phyloP scores from a whole-genome alignment of 2,329 filamentous ascomycete genomes.

The Anthostomella pinea region DNA sequence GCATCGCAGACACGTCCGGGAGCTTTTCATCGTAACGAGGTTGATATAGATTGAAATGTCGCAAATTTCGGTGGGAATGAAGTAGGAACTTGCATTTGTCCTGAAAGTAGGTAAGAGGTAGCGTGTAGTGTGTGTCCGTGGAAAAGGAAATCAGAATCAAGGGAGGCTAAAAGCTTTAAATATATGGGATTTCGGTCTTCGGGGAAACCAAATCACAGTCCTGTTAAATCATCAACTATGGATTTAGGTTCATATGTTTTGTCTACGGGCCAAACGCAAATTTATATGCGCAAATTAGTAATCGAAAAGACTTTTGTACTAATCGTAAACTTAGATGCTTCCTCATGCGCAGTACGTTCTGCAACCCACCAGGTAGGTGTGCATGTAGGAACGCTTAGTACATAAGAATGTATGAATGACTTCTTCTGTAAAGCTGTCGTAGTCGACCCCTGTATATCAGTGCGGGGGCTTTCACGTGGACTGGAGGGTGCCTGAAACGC shows the following conservation, averaged over 20 bases:
- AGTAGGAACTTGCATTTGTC: conserved; percentile 12
- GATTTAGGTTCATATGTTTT: conserved; percentile 9
- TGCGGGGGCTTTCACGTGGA: no score
- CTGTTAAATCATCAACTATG: conserved; percentile 7
- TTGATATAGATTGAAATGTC: conserved; percentile 11
- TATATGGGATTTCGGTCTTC: conserved; percentile 9
- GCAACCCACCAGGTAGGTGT: no score
- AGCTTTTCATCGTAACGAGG: conserved; percentile 12
- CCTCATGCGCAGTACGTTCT: conserved; percentile 5
- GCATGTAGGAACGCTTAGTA: no score
- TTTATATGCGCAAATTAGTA: conserved; percentile 6
- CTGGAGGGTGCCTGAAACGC: no score
- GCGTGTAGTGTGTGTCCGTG: conserved; percentile 8
- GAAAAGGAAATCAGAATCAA: conserved; percentile 7
- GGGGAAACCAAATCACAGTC: conserved; percentile 6
- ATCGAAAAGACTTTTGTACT: conserved; percentile 8
- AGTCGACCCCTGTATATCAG: no score
- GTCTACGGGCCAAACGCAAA: conserved; percentile 6
- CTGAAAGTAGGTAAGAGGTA: conserved; percentile 11
- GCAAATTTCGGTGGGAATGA: conserved; percentile 5
- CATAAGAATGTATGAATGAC: no score
- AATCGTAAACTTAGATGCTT: conserved; percentile 10
- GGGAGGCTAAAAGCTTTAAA: conserved; percentile 10
- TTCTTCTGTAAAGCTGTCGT: no score
- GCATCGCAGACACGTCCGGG: conserved; percentile 12